phyloP scores from a whole-genome alignment of 805 yeast genomes.

The Clavispora carvajalis region DNA sequence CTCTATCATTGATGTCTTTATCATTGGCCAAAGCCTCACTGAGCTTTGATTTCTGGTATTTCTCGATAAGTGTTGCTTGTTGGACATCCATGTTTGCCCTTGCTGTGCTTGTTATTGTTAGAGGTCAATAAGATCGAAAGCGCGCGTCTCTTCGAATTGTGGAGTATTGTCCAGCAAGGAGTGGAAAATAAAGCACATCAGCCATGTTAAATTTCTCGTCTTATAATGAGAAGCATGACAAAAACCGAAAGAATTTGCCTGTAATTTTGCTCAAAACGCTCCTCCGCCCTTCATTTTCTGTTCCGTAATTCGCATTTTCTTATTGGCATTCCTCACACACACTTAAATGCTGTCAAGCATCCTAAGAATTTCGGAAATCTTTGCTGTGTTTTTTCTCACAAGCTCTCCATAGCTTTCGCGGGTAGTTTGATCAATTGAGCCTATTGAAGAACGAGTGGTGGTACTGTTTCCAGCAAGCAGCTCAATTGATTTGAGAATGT shows the following conservation, averaged over 20 bases:
- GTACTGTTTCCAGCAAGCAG: constrained; percentile 12
- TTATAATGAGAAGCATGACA: too few species aligned
- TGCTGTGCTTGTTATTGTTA: background rate
- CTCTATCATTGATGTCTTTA: constrained; percentile 4
- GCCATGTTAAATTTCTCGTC: too few species aligned
- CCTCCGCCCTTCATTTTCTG: too few species aligned
- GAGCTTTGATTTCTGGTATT: constrained; percentile 40
- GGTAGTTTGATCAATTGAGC: background rate
- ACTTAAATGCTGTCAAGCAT: constrained; percentile 4
- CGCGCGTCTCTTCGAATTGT: background rate
- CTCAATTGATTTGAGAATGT: constrained; percentile 20
- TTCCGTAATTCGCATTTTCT: background rate
- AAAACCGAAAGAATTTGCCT: too few species aligned
- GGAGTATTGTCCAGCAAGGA: background rate
- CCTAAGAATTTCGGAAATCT: constrained; percentile 14
- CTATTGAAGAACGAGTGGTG: background rate
- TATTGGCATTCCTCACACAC: too few species aligned
- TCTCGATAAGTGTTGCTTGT: constrained; percentile 23
- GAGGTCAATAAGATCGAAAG: background rate
- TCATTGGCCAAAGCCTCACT: constrained; percentile 8
- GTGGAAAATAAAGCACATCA: background rate
- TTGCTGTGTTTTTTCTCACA: constrained; percentile 15
- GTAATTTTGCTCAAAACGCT: too few species aligned
- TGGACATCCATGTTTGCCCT: background rate
- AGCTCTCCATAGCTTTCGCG: constrained; percentile 11